Percentiles rank a stretch among this genome's conserved stretches.
Conservation (phyloP, 176 grass and related monocot species). For the Ensete ventricosum region DNA sequence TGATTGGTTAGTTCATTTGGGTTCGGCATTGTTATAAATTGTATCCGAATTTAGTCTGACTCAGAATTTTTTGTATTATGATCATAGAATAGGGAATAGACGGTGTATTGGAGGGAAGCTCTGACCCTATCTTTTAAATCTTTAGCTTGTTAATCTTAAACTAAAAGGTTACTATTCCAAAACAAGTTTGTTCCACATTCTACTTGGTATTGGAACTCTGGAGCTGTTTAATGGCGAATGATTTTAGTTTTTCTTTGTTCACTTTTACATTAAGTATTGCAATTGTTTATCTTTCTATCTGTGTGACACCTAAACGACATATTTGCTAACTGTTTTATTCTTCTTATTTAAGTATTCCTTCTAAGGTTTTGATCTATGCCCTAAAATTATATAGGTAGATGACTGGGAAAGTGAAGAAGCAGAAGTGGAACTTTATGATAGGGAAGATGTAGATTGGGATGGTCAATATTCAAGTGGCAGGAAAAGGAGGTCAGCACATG, state of each 20-base stretch:
- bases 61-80: too few relatives aligned
- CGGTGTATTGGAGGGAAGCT: too few relatives aligned
- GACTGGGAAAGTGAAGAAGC: slow-evolving; percentile 95
- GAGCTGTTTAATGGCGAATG: too few relatives aligned
- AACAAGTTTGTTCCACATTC: too few relatives aligned
- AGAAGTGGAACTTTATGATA: slow-evolving; percentile 81
- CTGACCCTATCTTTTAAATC: too few relatives aligned
- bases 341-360: neutral
- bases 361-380: neutral
- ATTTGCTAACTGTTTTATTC: neutral
- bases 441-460: slow-evolving; percentile 98
- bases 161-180: neutral
- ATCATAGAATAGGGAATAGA: too few relatives aligned
- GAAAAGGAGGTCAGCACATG: slow-evolving; percentile 53
- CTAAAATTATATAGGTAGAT: slow-evolving; percentile 41
- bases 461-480: slow-evolving; percentile 96
- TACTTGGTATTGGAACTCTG: too few relatives aligned
- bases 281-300: neutral
- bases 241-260: too few relatives aligned
- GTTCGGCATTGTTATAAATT: too few relatives aligned
- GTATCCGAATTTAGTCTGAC: too few relatives aligned
- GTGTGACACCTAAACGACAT: neutral
- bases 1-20: too few relatives aligned
- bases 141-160: slow-evolving; percentile 4
- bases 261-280: too few relatives aligned